Base-by-base conservation (phyloP, 768 basidiomycete genomes). In the Podaxis sp. region DNA sequence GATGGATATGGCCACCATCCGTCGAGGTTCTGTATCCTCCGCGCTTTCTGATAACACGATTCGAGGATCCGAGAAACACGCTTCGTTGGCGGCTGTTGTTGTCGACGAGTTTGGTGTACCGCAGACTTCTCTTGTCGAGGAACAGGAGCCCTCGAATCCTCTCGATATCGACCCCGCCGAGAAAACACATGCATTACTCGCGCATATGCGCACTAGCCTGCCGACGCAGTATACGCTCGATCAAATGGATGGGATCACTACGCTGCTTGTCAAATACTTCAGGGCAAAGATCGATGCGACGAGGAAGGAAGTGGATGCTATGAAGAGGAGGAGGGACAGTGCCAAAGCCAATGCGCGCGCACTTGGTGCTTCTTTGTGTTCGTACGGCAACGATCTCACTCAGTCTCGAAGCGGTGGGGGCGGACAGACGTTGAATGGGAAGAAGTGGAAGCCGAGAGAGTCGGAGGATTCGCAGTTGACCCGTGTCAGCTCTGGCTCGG, bases 281-380 rank as follows among this genome's bases (percentile, higher is more conserved):
- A 84, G 82, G 42, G 74, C 78, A 2, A 83, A 84, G 53, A 73
- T 85, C 4, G 77, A 84, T 8, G 86, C 87, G 51, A 79, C 79
- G 0, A 69, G 74, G 42, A 79, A 77, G 60, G 84, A 86, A 54
- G 72, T 89, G 3, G 73, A 78, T 38, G 77, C 77, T 39, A 76
- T 84, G 48, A 80, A 82, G 55, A 76, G 71, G 52, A 78, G 73
- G 49, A 59, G 40, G 28, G 53, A 55, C n/a, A 39, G 17, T 33
- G 61, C 42, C 7, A 38, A 26, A 33, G 42, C 53, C 8, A 55
- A 44, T 76, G 26, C 28, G n/a, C 24, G 46, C 3, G 36, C 13
- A n/a, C 30, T 63, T 11, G 52, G 55, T 33, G 26, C 30, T 24
- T 49, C 57, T 24, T 7, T 63, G 33, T 52, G 30, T 38, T 54